Percentiles rank a stretch among this genome's conserved stretches.
These are phyloP conservation scores for Colletotrichum lini DNA, from an alignment of 2,329 filamentous ascomycete species.

Conservation along the genomic window DNA sequence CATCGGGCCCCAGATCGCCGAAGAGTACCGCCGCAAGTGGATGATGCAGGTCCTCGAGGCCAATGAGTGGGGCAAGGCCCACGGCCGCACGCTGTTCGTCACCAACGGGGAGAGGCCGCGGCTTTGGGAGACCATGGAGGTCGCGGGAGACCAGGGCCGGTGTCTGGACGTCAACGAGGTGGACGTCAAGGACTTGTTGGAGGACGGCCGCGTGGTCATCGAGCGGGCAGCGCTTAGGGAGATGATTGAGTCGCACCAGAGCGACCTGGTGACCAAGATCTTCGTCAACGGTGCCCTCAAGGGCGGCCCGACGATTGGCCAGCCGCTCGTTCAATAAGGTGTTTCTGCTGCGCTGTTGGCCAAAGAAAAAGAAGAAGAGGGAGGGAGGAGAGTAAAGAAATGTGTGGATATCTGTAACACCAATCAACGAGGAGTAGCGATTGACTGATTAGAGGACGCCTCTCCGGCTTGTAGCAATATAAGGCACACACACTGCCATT, in stretches of 20 bases:
- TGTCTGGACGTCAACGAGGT: slow-evolving; percentile 82
- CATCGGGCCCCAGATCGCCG: slow-evolving; percentile 63
- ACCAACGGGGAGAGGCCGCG: slow-evolving; percentile 73
- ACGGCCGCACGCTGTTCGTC: slow-evolving; percentile 83
- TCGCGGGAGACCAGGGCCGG: slow-evolving; percentile 76
- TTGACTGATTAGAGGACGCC: slow-evolving; percentile 30
- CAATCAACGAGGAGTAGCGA: slow-evolving; percentile 31
- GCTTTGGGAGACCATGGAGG: slow-evolving; percentile 77
- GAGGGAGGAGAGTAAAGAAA: neutral
- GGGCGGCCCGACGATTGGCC: slow-evolving; percentile 53
- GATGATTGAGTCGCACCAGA: slow-evolving; percentile 81
- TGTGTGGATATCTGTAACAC: slow-evolving; percentile 37
- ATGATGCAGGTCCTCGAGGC: slow-evolving; percentile 77
- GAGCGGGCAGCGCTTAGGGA: slow-evolving; percentile 84
- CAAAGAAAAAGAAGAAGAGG: neutral
- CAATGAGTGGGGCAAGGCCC: slow-evolving; percentile 77
- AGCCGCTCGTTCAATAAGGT: slow-evolving; percentile 44
- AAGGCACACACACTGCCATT: slow-evolving; percentile 38
- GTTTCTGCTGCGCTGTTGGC: neutral
- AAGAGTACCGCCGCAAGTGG: slow-evolving; percentile 73
- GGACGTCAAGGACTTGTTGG: slow-evolving; percentile 94
- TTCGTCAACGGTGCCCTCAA: slow-evolving; percentile 58
- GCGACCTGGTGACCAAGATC: slow-evolving; percentile 70
- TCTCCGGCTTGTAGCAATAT: slow-evolving; percentile 41
- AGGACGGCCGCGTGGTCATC: slow-evolving; percentile 87